A percentile compares a stretch with the other conserved stretches of the same genome.
Conservation (phyloP, 2,329 filamentous ascomycete genomes). For the Cladosporium sp. region DNA sequence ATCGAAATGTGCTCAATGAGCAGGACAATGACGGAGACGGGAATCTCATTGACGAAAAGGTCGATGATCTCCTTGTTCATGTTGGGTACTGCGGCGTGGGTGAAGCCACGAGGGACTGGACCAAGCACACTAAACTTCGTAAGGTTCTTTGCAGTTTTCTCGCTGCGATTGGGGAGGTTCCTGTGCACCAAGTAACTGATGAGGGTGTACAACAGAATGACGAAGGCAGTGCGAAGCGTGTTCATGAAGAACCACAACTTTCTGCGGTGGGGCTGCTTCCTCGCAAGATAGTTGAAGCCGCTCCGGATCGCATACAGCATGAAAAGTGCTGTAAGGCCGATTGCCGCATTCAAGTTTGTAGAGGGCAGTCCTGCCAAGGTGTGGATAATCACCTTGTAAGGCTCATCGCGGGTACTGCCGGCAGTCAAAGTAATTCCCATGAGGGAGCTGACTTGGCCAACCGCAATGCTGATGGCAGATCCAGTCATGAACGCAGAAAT, state of each 20-base stretch:
- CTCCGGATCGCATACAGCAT: conserved; percentile 73
- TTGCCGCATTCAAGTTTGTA: conserved; percentile 72
- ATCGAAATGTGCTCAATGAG: conserved; percentile 97
- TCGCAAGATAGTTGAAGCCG: conserved; percentile 61
- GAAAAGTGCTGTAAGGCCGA: conserved; percentile 77
- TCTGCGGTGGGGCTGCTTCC: conserved; percentile 62
- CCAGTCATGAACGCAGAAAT: conserved; percentile 97
- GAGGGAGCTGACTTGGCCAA: conserved; percentile 76
- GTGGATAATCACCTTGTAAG: conserved; percentile 81
- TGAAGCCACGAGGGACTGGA: conserved; percentile 78
- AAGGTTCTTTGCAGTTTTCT: conserved; percentile 36
- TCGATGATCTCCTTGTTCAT: conserved; percentile 64
- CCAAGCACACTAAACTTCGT: conserved; percentile 67
- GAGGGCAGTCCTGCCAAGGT: conserved; percentile 67
- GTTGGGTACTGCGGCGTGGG: conserved; percentile 68
- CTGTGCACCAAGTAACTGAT: conserved; percentile 83
- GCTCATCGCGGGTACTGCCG: conserved; percentile 67
- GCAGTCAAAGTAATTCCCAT: conserved; percentile 62
- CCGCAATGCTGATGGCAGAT: conserved; percentile 81
- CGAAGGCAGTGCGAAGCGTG: conserved; percentile 84
- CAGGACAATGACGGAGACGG: conserved; percentile 85
- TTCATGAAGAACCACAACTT: conserved; percentile 86
- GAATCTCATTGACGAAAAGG: conserved; percentile 67
- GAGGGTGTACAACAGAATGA: conserved; percentile 87
- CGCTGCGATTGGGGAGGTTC: conserved; percentile 40